phyloP scores from a whole-genome alignment of 2,329 filamentous ascomycete genomes.

The Cordyceps sp. region DNA sequence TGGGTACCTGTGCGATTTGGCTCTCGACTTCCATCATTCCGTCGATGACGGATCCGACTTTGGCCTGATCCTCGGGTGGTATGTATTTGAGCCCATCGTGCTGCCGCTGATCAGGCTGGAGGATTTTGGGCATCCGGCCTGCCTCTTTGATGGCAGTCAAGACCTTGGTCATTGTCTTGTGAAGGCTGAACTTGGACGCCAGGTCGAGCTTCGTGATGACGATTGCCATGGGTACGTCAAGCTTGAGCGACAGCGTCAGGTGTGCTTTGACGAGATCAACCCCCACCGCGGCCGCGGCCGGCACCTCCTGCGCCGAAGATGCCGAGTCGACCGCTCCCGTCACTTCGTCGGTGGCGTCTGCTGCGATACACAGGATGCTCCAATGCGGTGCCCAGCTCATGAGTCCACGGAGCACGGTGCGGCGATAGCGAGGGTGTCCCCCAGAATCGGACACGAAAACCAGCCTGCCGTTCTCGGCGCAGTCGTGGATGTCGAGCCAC shows the following conservation, averaged over 20 bases:
- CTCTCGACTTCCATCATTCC: constrained; percentile 26
- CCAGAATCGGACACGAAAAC: constrained; percentile 87
- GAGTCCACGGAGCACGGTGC: constrained; percentile 78
- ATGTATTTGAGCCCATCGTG: constrained; percentile 38
- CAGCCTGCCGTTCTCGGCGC: constrained; percentile 54
- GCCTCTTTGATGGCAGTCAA: constrained; percentile 62
- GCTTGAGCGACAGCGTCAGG: constrained; percentile 67
- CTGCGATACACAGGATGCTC: constrained; percentile 74
- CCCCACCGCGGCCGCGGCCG: no score
- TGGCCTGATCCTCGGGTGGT: constrained; percentile 34
- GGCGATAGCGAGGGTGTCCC: constrained; percentile 73
- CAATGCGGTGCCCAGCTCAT: constrained; percentile 94
- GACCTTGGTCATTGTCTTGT: constrained; percentile 54
- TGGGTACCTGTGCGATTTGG: constrained; percentile 48
- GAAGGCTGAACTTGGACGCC: constrained; percentile 55
- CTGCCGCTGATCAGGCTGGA: constrained; percentile 38
- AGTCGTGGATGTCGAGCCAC: constrained; percentile 86
- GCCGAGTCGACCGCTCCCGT: background rate
- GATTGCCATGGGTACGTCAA: constrained; percentile 62
- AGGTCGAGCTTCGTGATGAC: constrained; percentile 85
- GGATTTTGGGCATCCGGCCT: constrained; percentile 56
- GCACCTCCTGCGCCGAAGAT: no score
- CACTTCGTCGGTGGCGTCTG: constrained; percentile 46
- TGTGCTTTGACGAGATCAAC: constrained; percentile 68
- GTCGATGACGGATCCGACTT: constrained; percentile 39